Base-by-base conservation (phyloP, 2,329 filamentous ascomycete species). In the Trichoderma hamatum region DNA sequence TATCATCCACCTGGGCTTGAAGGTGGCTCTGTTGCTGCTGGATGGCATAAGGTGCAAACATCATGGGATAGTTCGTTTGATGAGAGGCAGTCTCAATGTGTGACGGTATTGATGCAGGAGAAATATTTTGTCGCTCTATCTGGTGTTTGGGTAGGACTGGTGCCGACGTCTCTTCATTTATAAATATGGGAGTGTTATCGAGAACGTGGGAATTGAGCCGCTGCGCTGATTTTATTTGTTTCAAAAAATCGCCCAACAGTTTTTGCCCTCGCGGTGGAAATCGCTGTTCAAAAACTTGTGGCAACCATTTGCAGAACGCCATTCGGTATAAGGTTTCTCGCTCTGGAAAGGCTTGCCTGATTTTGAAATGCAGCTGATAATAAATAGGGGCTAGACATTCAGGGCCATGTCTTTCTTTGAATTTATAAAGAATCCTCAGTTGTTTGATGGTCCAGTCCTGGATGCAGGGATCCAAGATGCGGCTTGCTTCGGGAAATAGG, bases 301-400 rank as follows among this genome's bases (percentile, higher is more conserved):
- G 43, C 13, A 63, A 13, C 60, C 60, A 63, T 7, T 7, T 52
- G 30, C 43, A 63, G 43, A 63, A 63, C 6, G 43, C 60, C 34
- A 51, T 36, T 26, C 60, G 43, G 13, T 52, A 51, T 46, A 63
- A 36, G 46, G 11, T 13, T 11, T 52, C 60, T 2, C 43, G 46
- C 4, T 52, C 43, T 26, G 60, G 60, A 13, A 28, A 63, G 14
- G 26, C 28, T 30, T 26, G n/a, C 56, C 30, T 43, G 5, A 52
- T n/a, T 5, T 16, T 5, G 5, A 5, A 13, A 13, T 52, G 63
- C 1, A 66, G 26, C 2, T 13, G 32, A 5, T 34, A 5, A 49
- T 66, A 66, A 5, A 26, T 26, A 9, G 52, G 7, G 19, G 28
- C 39, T 13, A 66, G 10, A 5, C 63, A 58, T 3, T 49, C 43